Conservation (phyloP, 169 alveolate genomes). For the Plasmodium reichenowi region DNA sequence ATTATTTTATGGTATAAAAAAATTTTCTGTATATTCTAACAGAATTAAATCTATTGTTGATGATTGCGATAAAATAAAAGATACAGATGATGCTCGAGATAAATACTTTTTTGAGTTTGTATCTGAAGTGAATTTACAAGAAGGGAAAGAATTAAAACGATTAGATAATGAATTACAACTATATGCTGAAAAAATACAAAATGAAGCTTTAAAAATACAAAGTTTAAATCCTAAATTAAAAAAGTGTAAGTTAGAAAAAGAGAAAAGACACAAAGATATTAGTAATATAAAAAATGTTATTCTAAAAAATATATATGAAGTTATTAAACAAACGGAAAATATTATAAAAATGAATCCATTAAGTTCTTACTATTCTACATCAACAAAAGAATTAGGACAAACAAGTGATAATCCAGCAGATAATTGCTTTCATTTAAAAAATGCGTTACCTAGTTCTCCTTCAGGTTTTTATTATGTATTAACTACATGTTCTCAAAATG, state of each 20-base stretch:
- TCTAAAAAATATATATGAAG: conserved; percentile 42
- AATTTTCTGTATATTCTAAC: conserved; percentile 85
- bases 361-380: conserved; percentile 36
- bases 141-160: conserved; percentile 79
- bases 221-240: conserved; percentile 55
- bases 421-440: conserved; percentile 89
- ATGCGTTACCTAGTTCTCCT: conserved; percentile 83
- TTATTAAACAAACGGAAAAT: conserved; percentile 71
- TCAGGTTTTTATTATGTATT: conserved; percentile 91
- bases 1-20: conserved; percentile 88
- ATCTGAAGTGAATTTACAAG: conserved; percentile 85
- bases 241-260: conserved; percentile 63
- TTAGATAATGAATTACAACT: conserved; percentile 52
- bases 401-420: conserved; percentile 83
- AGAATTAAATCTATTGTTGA: conserved; percentile 91
- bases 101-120: conserved; percentile 91
- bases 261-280: conserved; percentile 59
- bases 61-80: conserved; percentile 88
- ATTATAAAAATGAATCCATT: conserved; percentile 23
- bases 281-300: conserved; percentile 56
- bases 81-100: conserved; percentile 91
- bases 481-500: conserved; percentile 88
- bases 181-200: conserved; percentile 75
- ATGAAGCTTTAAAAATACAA: conserved; percentile 66
- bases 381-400: conserved; percentile 80